Base-by-base conservation (phyloP, 2,329 filamentous ascomycete genomes). In the Rutstroemia sp. region DNA sequence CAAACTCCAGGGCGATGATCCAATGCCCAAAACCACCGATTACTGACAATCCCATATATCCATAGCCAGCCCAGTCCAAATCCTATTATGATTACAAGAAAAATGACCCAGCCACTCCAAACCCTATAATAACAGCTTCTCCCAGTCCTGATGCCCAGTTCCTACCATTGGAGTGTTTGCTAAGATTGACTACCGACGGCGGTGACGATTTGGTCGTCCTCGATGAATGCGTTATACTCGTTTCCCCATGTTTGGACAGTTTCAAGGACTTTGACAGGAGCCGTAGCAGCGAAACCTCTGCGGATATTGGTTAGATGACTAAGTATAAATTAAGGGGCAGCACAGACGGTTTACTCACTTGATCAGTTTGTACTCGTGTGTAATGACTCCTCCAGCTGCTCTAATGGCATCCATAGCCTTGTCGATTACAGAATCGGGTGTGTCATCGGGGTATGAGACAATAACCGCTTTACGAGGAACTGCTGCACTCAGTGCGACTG, bases 281-380 rank as follows among this genome's bases (percentile, higher is more conserved):
- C 85, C 61, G 86, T 83, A 51, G 86, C 87, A 34, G 89, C 82
- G 69, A 95, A 94, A 48, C 86, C 89, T 74, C 88, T 94, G 59
- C 34, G 9, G 47, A 12, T 34, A 5, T 12, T 34, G 30, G 30
- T 34, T 34, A 16, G 21, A 23, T 30, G 21, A 7, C 27, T 54
- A 38, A 54, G 50, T 19, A 17, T 44, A 12, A 54, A 38, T 10
- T 34, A 10, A 4, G 6, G 45, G 59, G 53, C 63, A 30, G 1
- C 2, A 10, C 14, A 42, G 23, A 14, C 8, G 14, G 36, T 34
- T 10, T 2, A 58, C 84, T 69, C 78, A 90, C 86, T 83, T 81
- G 71, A 86, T 81, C 57, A 84, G 68, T 48, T 75, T 73, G 71
- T 89, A 94, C 67, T 86, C 81, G 73, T 95, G 89, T 21, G 87